Evolutionary conservation across 2,329 filamentous ascomycete species (phyloP).

Genomic region (Nigrospora sphaerica): DNA sequence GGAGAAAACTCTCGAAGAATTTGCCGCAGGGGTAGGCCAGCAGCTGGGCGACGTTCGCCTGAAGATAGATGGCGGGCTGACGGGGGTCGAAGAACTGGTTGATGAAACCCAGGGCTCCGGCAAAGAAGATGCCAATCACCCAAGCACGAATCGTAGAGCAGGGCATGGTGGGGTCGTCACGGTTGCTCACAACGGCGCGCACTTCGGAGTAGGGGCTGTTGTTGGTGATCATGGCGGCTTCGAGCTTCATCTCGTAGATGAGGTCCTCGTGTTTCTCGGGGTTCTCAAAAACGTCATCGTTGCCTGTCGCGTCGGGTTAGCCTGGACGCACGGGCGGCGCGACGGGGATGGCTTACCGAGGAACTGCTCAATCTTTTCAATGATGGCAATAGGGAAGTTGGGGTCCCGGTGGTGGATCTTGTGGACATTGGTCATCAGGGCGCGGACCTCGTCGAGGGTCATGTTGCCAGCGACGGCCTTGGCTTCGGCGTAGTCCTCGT

Average conservation of each 20-base stretch:
- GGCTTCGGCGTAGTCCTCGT: background rate
- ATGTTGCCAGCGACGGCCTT: background rate
- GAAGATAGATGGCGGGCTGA: constrained; percentile 45
- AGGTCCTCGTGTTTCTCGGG: constrained; percentile 40
- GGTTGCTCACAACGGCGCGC: constrained; percentile 33
- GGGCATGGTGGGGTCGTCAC: constrained; percentile 29
- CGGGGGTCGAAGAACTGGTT: constrained; percentile 55
- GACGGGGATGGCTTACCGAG: constrained; percentile 10
- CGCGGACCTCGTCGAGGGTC: background rate
- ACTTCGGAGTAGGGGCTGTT: constrained; percentile 49
- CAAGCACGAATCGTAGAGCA: constrained; percentile 44
- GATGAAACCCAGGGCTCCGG: constrained; percentile 39
- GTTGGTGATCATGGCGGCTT: constrained; percentile 45
- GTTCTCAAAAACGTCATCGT: constrained; percentile 34
- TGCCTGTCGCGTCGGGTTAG: constrained; percentile 16
- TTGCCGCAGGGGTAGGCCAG: constrained; percentile 49
- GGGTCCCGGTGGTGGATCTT: constrained; percentile 34
- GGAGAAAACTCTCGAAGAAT: constrained; percentile 40
- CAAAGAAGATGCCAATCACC: constrained; percentile 45
- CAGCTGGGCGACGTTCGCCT: constrained; percentile 49
- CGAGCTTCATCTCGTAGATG: constrained; percentile 47
- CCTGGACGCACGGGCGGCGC: too few species aligned
- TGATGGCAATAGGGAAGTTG: constrained; percentile 31
- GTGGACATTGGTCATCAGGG: constrained; percentile 29
- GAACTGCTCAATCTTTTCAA: constrained; percentile 32